Percentiles rank a stretch among this genome's conserved stretches.
These are phyloP conservation scores for Raphanus sativus DNA, from an alignment of 345 rosid species.

Conservation along the genomic window DNA sequence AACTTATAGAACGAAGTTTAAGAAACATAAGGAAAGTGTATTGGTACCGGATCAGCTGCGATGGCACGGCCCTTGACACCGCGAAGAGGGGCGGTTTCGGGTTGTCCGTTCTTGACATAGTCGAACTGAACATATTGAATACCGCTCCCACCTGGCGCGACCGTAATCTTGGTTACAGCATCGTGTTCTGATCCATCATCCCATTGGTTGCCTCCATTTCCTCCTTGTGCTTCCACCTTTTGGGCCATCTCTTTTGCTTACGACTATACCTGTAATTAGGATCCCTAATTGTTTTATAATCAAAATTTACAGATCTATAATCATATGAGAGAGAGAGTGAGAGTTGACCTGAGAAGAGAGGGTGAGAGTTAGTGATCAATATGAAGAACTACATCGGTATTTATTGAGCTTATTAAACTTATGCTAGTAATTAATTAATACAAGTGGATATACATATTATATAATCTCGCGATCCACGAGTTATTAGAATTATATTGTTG, in stretches of 20 bases:
- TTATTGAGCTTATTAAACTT: background rate
- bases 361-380: background rate
- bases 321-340: background rate
- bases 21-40: background rate
- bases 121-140: conserved; percentile 17
- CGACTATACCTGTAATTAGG: background rate
- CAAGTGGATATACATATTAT: background rate
- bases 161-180: conserved; percentile 14
- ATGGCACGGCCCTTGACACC: conserved; percentile 17
- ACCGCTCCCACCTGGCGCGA: background rate
- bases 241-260: conserved; percentile 5
- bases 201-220: background rate
- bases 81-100: conserved; percentile 1
- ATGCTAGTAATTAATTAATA: background rate
- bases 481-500: background rate
- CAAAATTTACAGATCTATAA: background rate
- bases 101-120: conserved; percentile 19
- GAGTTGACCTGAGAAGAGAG: background rate
- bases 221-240: conserved; percentile 1
- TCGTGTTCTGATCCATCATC: conserved; percentile 22
- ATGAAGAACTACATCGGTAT: background rate
- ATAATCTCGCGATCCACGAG: conserved; percentile 1
- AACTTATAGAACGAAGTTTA: background rate
- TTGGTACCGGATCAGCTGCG: conserved; percentile 2
- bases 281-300: background rate